Conservation (phyloP, 257 asterid genomes). For the Craterostigma plantagineum region DNA sequence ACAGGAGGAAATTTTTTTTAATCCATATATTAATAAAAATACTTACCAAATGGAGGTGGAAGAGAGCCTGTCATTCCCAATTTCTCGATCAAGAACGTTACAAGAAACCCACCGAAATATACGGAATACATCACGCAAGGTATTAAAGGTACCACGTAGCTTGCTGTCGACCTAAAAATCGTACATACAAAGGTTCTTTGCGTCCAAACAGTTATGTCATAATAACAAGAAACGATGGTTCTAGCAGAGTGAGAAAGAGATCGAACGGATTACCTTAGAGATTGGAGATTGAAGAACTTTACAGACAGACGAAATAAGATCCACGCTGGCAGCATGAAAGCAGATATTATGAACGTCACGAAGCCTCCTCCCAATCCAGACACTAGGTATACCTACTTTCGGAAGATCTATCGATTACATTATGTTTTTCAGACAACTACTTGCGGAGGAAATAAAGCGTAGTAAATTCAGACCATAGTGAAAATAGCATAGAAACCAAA, state of each 20-base stretch:
- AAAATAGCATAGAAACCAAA: conserved; percentile 77
- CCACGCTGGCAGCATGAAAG: conserved; percentile 85
- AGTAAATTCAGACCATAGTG: conserved; percentile 41
- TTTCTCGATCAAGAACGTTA: conserved; percentile 75
- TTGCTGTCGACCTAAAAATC: conserved; percentile 59
- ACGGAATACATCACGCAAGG: conserved; percentile 65
- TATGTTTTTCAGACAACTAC: neutral
- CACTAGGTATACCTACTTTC: conserved; percentile 61
- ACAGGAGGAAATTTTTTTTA: too few species aligned
- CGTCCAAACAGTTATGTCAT: too few species aligned
- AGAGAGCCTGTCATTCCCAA: conserved; percentile 89
- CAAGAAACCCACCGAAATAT: conserved; percentile 89
- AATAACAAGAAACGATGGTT: too few species aligned
- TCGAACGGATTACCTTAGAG: conserved; percentile 86
- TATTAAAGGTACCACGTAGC: conserved; percentile 54
- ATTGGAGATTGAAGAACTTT: conserved; percentile 39
- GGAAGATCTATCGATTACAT: conserved; percentile 8
- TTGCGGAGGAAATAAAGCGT: neutral
- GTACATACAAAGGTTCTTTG: too few species aligned
- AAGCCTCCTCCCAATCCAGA: conserved; percentile 88
- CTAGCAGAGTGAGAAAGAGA: too few species aligned
- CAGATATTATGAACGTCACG: conserved; percentile 44
- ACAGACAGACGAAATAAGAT: conserved; percentile 35
- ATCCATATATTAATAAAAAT: neutral
- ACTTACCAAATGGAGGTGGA: conserved; percentile 93